Evolutionary conservation across 2,329 filamentous ascomycete genomes (phyloP).

Genomic region (Pyrenochaeta sp.): DNA sequence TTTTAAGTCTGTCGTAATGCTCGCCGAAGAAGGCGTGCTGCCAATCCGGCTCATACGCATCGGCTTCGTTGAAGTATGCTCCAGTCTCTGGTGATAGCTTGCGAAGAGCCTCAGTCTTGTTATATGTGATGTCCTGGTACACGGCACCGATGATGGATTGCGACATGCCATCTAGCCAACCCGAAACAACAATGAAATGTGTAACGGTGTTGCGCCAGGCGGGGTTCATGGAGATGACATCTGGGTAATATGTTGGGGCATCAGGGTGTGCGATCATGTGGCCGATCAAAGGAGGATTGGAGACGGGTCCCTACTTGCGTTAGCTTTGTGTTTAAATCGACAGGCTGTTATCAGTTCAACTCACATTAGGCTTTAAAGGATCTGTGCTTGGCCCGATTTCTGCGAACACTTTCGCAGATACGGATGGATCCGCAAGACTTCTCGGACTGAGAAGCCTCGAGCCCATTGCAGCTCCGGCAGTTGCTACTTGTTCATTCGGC

Average conservation of each 20-base stretch:
- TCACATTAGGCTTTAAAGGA: constrained; percentile 21
- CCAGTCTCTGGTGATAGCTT: constrained; percentile 30
- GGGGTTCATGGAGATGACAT: constrained; percentile 26
- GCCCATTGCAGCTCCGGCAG: constrained; percentile 25
- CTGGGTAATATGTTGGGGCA: constrained; percentile 24
- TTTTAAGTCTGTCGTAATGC: constrained; percentile 24
- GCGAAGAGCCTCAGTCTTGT: constrained; percentile 25
- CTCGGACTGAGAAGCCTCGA: constrained; percentile 31
- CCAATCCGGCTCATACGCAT: constrained; percentile 37
- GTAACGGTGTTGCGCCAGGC: constrained; percentile 36
- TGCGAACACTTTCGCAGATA: constrained; percentile 21
- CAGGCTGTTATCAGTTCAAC: not conserved
- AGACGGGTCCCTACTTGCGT: constrained; percentile 15
- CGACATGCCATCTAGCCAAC: constrained; percentile 21
- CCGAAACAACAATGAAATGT: constrained; percentile 26
- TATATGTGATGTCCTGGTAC: constrained; percentile 26
- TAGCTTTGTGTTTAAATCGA: not conserved
- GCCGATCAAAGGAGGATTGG: constrained; percentile 30
- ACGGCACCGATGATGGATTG: constrained; percentile 18
- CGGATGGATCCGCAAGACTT: constrained; percentile 22
- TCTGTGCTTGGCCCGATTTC: constrained; percentile 27
- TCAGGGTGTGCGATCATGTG: constrained; percentile 31
- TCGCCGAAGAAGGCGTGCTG: constrained; percentile 32
- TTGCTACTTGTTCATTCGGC: constrained; percentile 34
- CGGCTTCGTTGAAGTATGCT: constrained; percentile 42